These are phyloP conservation scores for Microbotryomycetes sp. DNA, from an alignment of 1,284 basidiomycete genomes.

Conservation along the genomic window DNA sequence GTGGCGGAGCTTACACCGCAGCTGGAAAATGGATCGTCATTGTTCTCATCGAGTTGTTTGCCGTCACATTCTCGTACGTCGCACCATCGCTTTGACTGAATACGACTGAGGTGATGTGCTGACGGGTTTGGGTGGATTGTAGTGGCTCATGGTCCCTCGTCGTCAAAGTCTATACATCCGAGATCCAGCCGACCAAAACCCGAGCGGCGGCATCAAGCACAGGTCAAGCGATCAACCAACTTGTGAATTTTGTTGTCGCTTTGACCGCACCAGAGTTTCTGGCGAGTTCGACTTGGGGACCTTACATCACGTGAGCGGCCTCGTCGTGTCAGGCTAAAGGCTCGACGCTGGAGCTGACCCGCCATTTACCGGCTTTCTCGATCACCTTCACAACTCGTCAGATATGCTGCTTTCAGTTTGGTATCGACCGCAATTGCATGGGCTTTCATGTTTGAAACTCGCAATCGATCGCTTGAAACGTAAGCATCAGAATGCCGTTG, in stretches of 20 bases:
- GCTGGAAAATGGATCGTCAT: slow-evolving; percentile 48
- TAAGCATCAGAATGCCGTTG: slow-evolving; percentile 1
- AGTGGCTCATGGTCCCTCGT: slow-evolving; percentile 20
- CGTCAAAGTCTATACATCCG: slow-evolving; percentile 43
- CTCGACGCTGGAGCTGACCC: slow-evolving; percentile 7
- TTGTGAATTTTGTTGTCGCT: slow-evolving; percentile 50
- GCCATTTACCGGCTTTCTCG: background rate
- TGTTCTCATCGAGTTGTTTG: slow-evolving; percentile 46
- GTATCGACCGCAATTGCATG: slow-evolving; percentile 15
- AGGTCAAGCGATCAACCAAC: slow-evolving; percentile 47
- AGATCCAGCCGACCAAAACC: slow-evolving; percentile 48
- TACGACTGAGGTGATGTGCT: too few relatives aligned
- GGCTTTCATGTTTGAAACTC: slow-evolving; percentile 22
- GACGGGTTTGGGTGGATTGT: too few relatives aligned
- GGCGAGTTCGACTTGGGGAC: slow-evolving; percentile 46
- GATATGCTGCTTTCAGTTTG: slow-evolving; percentile 14
- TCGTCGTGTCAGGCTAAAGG: background rate
- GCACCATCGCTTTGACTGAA: too few relatives aligned
- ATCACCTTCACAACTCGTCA: background rate
- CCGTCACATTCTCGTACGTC: background rate
- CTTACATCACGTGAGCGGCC: slow-evolving; percentile 48
- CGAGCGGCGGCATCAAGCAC: slow-evolving; percentile 45
- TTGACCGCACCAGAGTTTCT: slow-evolving; percentile 51
- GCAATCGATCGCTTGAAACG: slow-evolving; percentile 18
- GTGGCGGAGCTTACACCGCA: slow-evolving; percentile 39